A percentile compares a stretch with the other conserved stretches of the same genome.
Conservation (phyloP, 1,284 basidiomycete species). For the Somion occarium region DNA sequence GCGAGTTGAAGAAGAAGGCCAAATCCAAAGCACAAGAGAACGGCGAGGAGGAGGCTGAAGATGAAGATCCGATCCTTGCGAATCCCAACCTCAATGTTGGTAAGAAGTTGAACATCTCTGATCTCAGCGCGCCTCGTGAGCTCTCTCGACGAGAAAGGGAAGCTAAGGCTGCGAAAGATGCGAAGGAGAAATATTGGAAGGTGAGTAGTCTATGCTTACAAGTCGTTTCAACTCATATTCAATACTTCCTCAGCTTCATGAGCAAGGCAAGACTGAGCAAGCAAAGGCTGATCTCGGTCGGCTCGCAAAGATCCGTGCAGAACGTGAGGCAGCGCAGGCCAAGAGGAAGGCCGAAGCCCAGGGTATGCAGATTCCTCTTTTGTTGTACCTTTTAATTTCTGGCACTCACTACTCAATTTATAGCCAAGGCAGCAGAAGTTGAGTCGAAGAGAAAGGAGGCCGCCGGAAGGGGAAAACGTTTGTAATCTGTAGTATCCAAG, state of each 20-base stretch:
- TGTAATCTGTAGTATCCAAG: not conserved
- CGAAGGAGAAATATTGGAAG: constrained; percentile 84
- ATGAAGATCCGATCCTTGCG: constrained; percentile 23
- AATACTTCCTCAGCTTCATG: constrained; percentile 67
- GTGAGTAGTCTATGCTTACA: too few relatives aligned
- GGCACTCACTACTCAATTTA: constrained; percentile 3
- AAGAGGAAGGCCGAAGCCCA: constrained; percentile 84
- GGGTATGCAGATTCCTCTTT: constrained; percentile 38
- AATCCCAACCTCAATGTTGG: constrained; percentile 28
- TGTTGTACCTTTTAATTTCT: not conserved
- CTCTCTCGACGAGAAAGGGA: constrained; percentile 52
- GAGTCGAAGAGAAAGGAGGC: constrained; percentile 35
- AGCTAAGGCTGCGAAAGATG: constrained; percentile 85
- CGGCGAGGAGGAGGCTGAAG: constrained; percentile 27
- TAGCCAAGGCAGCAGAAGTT: constrained; percentile 41
- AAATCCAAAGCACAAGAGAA: constrained; percentile 19
- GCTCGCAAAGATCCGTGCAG: constrained; percentile 79
- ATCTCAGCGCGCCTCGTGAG: constrained; percentile 23
- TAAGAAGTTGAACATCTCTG: constrained; percentile 24
- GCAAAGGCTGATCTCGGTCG: constrained; percentile 85
- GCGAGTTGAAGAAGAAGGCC: constrained; percentile 25
- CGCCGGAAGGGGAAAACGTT: constrained; percentile 15
- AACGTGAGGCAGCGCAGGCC: constrained; percentile 81
- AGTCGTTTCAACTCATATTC: too few relatives aligned
- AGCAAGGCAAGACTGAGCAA: constrained; percentile 81